These are phyloP conservation scores for Lophium mytilinum DNA, from an alignment of 495 filamentous ascomycete species.

Conservation along the genomic window DNA sequence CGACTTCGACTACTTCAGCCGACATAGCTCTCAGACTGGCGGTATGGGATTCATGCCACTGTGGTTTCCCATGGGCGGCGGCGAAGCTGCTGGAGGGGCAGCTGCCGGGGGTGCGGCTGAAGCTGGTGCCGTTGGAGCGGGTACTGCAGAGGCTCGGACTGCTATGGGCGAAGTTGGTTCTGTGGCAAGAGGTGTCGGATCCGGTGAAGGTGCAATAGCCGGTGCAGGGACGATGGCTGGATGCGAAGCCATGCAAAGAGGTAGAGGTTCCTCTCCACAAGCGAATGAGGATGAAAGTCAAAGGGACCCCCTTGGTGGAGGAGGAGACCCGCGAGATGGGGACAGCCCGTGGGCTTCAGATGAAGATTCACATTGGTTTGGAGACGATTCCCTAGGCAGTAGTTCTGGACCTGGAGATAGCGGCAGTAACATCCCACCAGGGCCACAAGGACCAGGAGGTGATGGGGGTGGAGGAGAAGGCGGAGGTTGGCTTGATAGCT, in stretches of 20 bases:
- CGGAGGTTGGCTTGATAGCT: conserved; percentile 25
- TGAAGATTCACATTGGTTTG: no score
- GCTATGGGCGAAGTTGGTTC: conserved; percentile 38
- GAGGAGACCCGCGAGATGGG: no score
- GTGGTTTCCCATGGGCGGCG: conserved; percentile 48
- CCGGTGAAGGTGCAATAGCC: conserved; percentile 33
- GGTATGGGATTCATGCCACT: conserved; percentile 50
- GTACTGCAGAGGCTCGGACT: conserved; percentile 30
- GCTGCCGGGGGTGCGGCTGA: conserved; percentile 33
- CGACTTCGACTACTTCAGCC: conserved; percentile 68
- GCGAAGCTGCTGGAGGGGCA: conserved; percentile 38
- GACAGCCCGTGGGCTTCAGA: no score
- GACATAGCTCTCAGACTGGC: conserved; percentile 42
- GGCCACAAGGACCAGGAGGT: conserved; percentile 22
- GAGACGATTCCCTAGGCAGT: no score
- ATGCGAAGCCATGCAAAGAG: conserved; percentile 56
- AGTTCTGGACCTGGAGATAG: conserved; percentile 6
- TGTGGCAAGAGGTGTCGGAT: conserved; percentile 38
- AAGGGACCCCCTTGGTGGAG: no score
- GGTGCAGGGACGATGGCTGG: conserved; percentile 55
- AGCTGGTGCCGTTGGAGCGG: conserved; percentile 38
- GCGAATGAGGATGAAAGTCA: neutral
- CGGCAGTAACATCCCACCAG: conserved; percentile 8
- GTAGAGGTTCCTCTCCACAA: conserved; percentile 19
- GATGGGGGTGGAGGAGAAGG: conserved; percentile 35